These are phyloP conservation scores for Peniophora sp. DNA, from an alignment of 1,284 basidiomycete species.

Conservation along the genomic window DNA sequence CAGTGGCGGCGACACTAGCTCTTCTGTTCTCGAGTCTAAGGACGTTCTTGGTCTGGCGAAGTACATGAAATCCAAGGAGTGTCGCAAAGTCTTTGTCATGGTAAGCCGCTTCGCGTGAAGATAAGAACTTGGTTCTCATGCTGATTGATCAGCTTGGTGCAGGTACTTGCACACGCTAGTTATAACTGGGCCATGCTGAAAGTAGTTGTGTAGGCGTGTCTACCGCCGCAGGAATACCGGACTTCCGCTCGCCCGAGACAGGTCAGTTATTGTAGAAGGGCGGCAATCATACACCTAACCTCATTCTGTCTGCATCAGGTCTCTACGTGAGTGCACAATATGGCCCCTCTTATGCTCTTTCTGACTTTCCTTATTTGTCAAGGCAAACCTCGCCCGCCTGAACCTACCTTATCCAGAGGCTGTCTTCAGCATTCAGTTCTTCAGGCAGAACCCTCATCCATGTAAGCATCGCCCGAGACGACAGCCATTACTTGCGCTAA, in stretches of 20 bases:
- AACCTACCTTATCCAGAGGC: slow-evolving; percentile 76
- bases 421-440: slow-evolving; percentile 74
- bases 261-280: slow-evolving; percentile 26
- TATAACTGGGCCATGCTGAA: background rate
- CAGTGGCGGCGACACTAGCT: background rate
- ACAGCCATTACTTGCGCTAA: background rate
- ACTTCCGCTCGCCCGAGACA: slow-evolving; percentile 72
- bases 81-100: slow-evolving; percentile 67
- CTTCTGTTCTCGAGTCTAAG: slow-evolving; percentile 21
- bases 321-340: slow-evolving; percentile 38
- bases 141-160: slow-evolving; percentile 14
- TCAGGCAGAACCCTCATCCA: slow-evolving; percentile 62
- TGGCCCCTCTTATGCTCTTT: background rate
- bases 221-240: slow-evolving; percentile 75
- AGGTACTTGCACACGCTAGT: slow-evolving; percentile 10
- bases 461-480: slow-evolving; percentile 40
- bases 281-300: background rate
- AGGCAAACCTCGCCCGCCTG: slow-evolving; percentile 70
- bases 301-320: too few species aligned
- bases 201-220: slow-evolving; percentile 48
- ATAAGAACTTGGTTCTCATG: background rate
- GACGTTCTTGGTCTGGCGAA: slow-evolving; percentile 44
- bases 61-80: slow-evolving; percentile 60
- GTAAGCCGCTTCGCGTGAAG: slow-evolving; percentile 26
- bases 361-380: background rate